These are phyloP conservation scores for Diplodia mutila DNA, from an alignment of 2,329 filamentous ascomycete genomes.

Conservation along the genomic window DNA sequence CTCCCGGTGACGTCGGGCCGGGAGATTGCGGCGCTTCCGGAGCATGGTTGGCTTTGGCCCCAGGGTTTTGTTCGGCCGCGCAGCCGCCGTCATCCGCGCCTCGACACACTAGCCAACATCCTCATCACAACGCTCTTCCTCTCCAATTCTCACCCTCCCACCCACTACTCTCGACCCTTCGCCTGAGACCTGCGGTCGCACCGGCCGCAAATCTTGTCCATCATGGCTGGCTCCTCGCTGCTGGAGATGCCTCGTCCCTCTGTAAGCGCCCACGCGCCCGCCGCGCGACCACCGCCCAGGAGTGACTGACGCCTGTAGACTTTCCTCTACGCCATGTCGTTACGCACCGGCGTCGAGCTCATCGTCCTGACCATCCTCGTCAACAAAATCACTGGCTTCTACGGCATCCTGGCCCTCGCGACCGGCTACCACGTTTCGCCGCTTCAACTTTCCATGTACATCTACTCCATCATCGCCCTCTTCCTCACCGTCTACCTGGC, in stretches of 20 bases:
- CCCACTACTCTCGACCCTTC: background rate
- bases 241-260: slow-evolving; percentile 45
- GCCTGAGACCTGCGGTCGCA: background rate
- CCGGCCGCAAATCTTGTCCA: background rate
- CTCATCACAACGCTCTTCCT: background rate
- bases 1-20: slow-evolving; percentile 11
- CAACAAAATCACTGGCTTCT: slow-evolving; percentile 91
- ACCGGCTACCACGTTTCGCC: slow-evolving; percentile 83
- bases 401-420: slow-evolving; percentile 84
- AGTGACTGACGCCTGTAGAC: slow-evolving; percentile 57
- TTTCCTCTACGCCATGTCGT: slow-evolving; percentile 82
- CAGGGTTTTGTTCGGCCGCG: slow-evolving; percentile 20
- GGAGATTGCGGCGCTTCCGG: slow-evolving; percentile 19
- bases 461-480: slow-evolving; percentile 79
- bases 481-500: slow-evolving; percentile 69
- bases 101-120: slow-evolving; percentile 11
- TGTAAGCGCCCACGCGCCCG: slow-evolving; percentile 35
- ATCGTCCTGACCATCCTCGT: slow-evolving; percentile 82
- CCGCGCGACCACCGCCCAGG: slow-evolving; percentile 9
- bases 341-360: slow-evolving; percentile 84
- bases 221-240: slow-evolving; percentile 28
- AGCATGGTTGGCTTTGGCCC: background rate
- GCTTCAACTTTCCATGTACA: slow-evolving; percentile 86
- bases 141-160: slow-evolving; percentile 4
- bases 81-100: slow-evolving; percentile 21